Conservation (phyloP, 2,329 filamentous ascomycete species). For the Clonostachys solani region DNA sequence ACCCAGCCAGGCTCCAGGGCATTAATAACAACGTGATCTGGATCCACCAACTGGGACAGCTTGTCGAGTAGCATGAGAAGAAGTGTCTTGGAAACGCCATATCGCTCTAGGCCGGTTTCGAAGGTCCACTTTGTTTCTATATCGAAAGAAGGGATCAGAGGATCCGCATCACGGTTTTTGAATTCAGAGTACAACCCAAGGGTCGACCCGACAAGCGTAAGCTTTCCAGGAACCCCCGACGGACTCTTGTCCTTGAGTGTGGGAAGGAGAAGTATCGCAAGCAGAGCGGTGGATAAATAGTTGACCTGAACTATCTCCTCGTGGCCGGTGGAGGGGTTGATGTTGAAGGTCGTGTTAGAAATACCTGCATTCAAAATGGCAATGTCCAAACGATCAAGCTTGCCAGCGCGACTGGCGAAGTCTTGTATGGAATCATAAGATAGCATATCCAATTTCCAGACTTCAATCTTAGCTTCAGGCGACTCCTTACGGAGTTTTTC, state of each 20-base stretch:
- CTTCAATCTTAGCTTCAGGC: conserved; percentile 24
- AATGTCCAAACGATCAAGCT: conserved; percentile 32
- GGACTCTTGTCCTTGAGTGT: conserved; percentile 10
- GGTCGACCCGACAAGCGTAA: conserved; percentile 20
- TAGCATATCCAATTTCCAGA: conserved; percentile 37
- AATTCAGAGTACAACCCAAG: conserved; percentile 12
- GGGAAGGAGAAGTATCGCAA: conserved; percentile 23
- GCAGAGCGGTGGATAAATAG: conserved; percentile 25
- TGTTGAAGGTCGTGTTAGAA: conserved; percentile 8
- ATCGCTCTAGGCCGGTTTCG: conserved; percentile 9
- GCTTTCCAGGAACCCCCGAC: conserved; percentile 3
- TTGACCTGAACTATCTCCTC: conserved; percentile 35
- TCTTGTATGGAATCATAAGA: conserved; percentile 34
- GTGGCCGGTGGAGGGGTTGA: conserved; percentile 22
- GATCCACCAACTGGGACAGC: conserved; percentile 25
- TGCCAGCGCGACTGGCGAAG: conserved; percentile 26
- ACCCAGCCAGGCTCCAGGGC: conserved; percentile 39
- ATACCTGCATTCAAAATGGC: conserved; percentile 39
- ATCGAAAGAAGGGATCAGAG: conserved; percentile 21
- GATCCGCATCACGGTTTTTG: conserved; percentile 12
- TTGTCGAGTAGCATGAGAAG: conserved; percentile 26
- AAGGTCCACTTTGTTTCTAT: conserved; percentile 13
- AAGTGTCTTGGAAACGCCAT: conserved; percentile 21
- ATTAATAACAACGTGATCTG: conserved; percentile 38
- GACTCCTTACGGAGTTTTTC: conserved; percentile 15